These are phyloP conservation scores for Halophytophthora batemanensis DNA, from an alignment of 352 stramenopile genomes.

Conservation along the genomic window DNA sequence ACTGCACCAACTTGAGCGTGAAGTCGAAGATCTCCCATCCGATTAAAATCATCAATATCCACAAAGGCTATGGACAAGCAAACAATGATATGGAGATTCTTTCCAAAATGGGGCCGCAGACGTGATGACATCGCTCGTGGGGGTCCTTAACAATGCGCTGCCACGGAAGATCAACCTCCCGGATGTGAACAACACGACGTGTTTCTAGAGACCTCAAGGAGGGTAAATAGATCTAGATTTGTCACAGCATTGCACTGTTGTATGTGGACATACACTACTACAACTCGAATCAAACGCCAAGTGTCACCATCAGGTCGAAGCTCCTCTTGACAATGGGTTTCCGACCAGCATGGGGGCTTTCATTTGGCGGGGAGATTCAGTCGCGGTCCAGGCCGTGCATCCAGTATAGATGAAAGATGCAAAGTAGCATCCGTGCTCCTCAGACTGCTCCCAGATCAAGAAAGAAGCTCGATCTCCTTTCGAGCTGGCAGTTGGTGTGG, in stretches of 20 bases:
- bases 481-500: no score
- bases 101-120: constrained; percentile 29
- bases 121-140: constrained; percentile 32
- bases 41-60: constrained; percentile 41
- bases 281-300: constrained; percentile 27
- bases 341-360: no score
- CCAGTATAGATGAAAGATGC: no score
- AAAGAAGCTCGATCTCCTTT: no score
- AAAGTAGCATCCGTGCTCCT: no score
- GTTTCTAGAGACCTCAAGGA: constrained; percentile 5
- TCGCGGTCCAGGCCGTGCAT: no score
- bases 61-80: constrained; percentile 30
- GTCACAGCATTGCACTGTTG: constrained; percentile 27
- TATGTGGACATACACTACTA: constrained; percentile 25
- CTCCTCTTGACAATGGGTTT: no score
- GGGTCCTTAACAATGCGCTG: constrained; percentile 31
- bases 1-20: constrained; percentile 31
- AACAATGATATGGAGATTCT: constrained; percentile 12
- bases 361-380: no score
- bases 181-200: constrained; percentile 11
- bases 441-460: no score
- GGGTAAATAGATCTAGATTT: constrained; percentile 25
- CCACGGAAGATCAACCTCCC: constrained; percentile 30
- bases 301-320: constrained; percentile 10
- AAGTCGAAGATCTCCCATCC: constrained; percentile 35